Base-by-base conservation (phyloP, 106 monocot genomes). In the Triglochin maritima region DNA sequence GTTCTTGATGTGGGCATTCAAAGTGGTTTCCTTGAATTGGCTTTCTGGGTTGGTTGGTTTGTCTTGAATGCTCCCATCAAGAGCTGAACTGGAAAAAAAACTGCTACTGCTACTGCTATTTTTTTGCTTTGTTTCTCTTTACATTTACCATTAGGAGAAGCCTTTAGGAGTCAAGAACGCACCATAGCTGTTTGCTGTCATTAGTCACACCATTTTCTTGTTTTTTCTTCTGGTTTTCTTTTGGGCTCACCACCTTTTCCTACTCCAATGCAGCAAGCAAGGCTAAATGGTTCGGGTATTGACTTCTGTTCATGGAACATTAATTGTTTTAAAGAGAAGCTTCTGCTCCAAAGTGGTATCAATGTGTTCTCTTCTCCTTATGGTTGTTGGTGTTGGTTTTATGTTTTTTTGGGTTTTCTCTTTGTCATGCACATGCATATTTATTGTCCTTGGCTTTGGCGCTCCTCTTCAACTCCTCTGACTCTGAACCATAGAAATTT, bases 201-300 rank as follows among this genome's bases (percentile, higher is more conserved):
- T 62, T 13, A n/a, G 45, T 10, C 8, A 11, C 43, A 16, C 13
- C 55, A 53, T 47, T 2, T 47, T 44, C 71, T 59, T 46, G 59
- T 44, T 57, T 59, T 44, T 43, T 7, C 41, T 56, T 17, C 42
- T 64, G 14, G 14, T 63, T 60, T 50, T 29, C 50, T 52, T 52
- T 11, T 11, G 7, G 52, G 9, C 52, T 8, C 52, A 52, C 52
- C 11, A 11, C 52, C 11, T 52, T 52, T 49, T 3, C 13, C 14
- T 17, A 3, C 17, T 8, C 43, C 9, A 44, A 15, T n/a, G 44
- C 70, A 73, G 76, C 70, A 72, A 76, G 73, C 48, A 49, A 64
- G 66, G 81, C 59, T 68, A 74, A 78, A 77, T 86, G 86, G 89
- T 86, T 90, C 89, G 89, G 86, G 89, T 69, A 90, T 90, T 90